A percentile compares a stretch with the other conserved stretches of the same genome.
These are phyloP conservation scores for Dendrobium catenatum DNA, from an alignment of 106 monocot genomes.

Conservation along the genomic window DNA sequence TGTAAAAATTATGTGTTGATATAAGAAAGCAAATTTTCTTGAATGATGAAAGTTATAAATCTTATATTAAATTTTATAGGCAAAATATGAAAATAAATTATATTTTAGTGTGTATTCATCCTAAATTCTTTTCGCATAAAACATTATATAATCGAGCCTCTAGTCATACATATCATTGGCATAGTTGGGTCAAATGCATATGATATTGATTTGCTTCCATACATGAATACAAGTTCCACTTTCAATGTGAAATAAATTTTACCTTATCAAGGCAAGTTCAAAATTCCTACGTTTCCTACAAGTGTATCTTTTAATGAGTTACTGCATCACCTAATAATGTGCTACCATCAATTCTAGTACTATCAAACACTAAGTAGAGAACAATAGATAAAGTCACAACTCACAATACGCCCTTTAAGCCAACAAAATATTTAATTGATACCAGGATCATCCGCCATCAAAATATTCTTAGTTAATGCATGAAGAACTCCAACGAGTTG, in stretches of 20 bases:
- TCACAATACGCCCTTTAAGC: neutral
- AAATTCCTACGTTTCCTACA: neutral
- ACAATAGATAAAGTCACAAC: neutral
- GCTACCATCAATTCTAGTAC: neutral
- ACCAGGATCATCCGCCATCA: neutral
- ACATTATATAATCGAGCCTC: too few species aligned
- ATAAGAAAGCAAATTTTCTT: too few species aligned
- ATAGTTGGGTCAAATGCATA: too few species aligned
- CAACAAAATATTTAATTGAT: neutral
- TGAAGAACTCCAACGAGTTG: neutral
- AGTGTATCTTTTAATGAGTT: neutral
- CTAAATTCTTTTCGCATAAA: too few species aligned
- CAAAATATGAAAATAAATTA: too few species aligned
- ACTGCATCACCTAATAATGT: neutral
- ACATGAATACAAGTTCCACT: neutral
- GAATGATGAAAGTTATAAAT: too few species aligned
- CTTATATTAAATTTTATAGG: too few species aligned
- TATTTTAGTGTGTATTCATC: too few species aligned
- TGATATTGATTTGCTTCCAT: neutral
- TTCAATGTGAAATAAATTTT: neutral
- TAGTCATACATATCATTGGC: too few species aligned
- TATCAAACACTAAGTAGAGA: neutral
- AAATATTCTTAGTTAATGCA: neutral
- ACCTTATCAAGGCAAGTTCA: neutral
- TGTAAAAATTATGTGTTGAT: too few species aligned